Evolutionary conservation across 805 yeast genomes (phyloP).

Genomic region (Saccharomycopsis sp.): DNA sequence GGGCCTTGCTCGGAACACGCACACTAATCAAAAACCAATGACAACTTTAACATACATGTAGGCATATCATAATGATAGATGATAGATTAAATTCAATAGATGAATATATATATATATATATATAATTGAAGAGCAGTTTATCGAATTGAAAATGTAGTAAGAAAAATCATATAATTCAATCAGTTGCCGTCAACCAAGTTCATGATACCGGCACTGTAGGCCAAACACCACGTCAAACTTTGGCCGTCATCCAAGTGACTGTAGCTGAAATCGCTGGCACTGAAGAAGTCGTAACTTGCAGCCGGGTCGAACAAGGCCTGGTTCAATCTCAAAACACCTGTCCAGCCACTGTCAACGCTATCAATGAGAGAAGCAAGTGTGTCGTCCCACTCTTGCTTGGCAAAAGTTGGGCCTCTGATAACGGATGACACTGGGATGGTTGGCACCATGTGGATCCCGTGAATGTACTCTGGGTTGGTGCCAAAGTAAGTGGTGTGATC

Average conservation of each 20-base stretch:
- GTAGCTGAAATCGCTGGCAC: slow-evolving; percentile 26
- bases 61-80: too few relatives aligned
- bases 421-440: slow-evolving; percentile 57
- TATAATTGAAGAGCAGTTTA: background rate
- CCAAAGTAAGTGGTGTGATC: slow-evolving; percentile 72
- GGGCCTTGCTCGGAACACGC: too few relatives aligned
- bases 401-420: slow-evolving; percentile 45
- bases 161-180: background rate
- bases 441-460: slow-evolving; percentile 76
- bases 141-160: background rate
- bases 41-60: too few relatives aligned
- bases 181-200: background rate
- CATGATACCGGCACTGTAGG: slow-evolving; percentile 25
- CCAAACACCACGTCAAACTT: slow-evolving; percentile 54
- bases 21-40: too few relatives aligned
- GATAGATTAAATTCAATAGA: background rate
- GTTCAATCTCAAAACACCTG: slow-evolving; percentile 31
- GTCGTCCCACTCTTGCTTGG: slow-evolving; percentile 51
- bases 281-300: slow-evolving; percentile 35
- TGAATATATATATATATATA: background rate
- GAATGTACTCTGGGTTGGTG: slow-evolving; percentile 48
- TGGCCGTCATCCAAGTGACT: slow-evolving; percentile 49
- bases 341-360: slow-evolving; percentile 6
- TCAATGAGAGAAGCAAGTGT: slow-evolving; percentile 29
- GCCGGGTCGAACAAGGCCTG: slow-evolving; percentile 37